Base-by-base conservation (phyloP, 2,329 filamentous ascomycete species). In the Clarireedia monteithiana region DNA sequence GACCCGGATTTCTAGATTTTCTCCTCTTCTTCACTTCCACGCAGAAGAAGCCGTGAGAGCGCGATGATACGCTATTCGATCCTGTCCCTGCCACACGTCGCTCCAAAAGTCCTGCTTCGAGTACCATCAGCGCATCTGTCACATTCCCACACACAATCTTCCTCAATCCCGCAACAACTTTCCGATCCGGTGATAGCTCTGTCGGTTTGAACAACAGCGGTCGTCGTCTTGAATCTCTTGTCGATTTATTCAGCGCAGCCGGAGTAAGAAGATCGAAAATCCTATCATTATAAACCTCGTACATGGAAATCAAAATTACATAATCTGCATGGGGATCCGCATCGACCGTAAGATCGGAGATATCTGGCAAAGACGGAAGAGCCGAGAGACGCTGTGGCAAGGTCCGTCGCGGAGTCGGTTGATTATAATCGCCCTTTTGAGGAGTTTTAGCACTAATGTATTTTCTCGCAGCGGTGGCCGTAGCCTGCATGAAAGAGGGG, bases 211-310 rank as follows among this genome's bases (percentile, higher is more conserved):
- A 99, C 0, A 96, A 76, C 2, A 99, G 74, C 0, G 89, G 85
- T 27, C 91, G 83, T n/a, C 94, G 84, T 50, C 85, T 79, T 61
- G 79, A 77, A 57, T 89, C 85, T 64, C 89, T 90, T 2, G 83
- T 85, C 5, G 78, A 77, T 38, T 79, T 79, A 0, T 77, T 77
- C 59, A 80, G 80, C 23, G 77, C 72, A 2, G 81, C 79, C 0
- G 82, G 81, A 0, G 86, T 88, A 1, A 99, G 77, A 0, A 99
- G 82, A 66, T 99, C 94, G 69, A 95, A 97, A 62, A 99, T 97
- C 38, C 91, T 85, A 72, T 99, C 92, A 68, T 99, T 99, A 75
- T 99, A 96, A 1, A 99, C 92, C 71, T 99, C 94, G 71, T 97
- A 97, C 91, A 99, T 99, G 53, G 91, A 96, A 23, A 99, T 79